Evolutionary conservation across 1,139 yeast genomes (phyloP), one percentile per base, ranked within the genome.

Genomic region (Nakaseomyces nivariensis): DNA sequence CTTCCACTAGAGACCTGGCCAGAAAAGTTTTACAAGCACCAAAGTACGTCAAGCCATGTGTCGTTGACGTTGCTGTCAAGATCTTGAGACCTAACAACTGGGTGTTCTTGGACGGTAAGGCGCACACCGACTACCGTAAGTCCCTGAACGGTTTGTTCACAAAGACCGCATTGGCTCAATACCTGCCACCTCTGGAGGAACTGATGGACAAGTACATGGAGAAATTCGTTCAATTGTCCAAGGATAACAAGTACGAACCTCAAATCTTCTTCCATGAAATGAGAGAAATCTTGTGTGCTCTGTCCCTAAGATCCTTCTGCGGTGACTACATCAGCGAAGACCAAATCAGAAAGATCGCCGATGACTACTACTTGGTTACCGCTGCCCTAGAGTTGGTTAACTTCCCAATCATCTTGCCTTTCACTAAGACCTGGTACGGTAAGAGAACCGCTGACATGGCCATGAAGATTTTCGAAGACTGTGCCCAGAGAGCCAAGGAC

Each of bases 391-490:
- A 92, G 71, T 78, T 92, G 61, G 98, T 92, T 57, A 92, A 92
- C 73, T 92, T 92, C 80, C 98, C 98, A 56, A 86, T 92, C 61
- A 90, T 92, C 55, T 69, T 92, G 52, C 98, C 98, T 33, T 92
- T 77, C 75, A 89, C 98, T 56, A 92, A 89, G 73, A 85, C 97
- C 43, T 92, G 98, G 98, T 88, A 90, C 70, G 98, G 98, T 58
- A 85, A 86, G 73, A 81, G 77, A 66, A 85, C 90, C 62, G 95
- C 97, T 51, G 96, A 92, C 67, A 79, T 83, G 73, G 88, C 96
- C 37, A 90, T 92, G 97, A 82, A 80, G 63, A 82, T 87, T 62
- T 89, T 92, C 61, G 96, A 82, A 63, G 71, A 71, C 36, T 90
- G 97, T 72, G 95, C 98, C 38, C 89, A 77, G 56, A 78, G 74